Conservation (phyloP, 768 basidiomycete genomes). For the Leccinum obscurum region DNA sequence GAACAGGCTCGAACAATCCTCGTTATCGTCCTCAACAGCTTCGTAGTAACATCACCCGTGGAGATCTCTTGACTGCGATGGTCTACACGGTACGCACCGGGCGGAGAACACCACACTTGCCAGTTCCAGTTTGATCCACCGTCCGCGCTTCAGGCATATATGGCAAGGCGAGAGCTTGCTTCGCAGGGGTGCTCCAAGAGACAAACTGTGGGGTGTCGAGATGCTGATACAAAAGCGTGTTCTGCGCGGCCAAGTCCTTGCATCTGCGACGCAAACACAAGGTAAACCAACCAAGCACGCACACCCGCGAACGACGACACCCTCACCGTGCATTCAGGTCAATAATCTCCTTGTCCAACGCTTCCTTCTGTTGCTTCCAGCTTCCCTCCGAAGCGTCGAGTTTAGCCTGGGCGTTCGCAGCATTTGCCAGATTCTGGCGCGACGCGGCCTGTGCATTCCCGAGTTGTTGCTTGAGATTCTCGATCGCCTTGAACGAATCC, state of each 20-base stretch:
- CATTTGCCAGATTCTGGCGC: conserved; percentile 58
- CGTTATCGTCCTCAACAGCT: too few relatives aligned
- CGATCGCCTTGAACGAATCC: conserved; percentile 74
- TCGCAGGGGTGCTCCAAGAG: too few relatives aligned
- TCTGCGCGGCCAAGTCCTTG: conserved; percentile 75
- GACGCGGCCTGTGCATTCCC: conserved; percentile 48
- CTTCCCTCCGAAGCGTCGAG: conserved; percentile 69
- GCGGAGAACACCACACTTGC: too few relatives aligned
- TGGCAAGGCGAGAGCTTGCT: too few relatives aligned
- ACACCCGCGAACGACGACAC: not conserved
- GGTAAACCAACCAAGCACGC: not conserved
- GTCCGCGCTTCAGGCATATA: too few relatives aligned
- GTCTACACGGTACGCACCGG: too few relatives aligned
- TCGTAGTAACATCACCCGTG: too few relatives aligned
- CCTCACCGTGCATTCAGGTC: conserved; percentile 71
- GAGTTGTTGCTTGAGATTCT: conserved; percentile 64
- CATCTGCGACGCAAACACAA: conserved; percentile 42
- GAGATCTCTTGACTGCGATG: too few relatives aligned
- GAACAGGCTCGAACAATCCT: too few relatives aligned
- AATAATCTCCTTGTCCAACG: conserved; percentile 73
- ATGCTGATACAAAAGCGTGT: conserved; percentile 75
- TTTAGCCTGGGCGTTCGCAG: conserved; percentile 77
- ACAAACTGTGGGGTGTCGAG: conserved; percentile 46
- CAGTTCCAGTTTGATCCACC: too few relatives aligned
- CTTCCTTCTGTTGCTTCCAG: conserved; percentile 78